Evolutionary conservation across 441 rosid genomes (phyloP), one percentile per base, ranked within the genome.

Genomic region (Erodium moschatum): DNA sequence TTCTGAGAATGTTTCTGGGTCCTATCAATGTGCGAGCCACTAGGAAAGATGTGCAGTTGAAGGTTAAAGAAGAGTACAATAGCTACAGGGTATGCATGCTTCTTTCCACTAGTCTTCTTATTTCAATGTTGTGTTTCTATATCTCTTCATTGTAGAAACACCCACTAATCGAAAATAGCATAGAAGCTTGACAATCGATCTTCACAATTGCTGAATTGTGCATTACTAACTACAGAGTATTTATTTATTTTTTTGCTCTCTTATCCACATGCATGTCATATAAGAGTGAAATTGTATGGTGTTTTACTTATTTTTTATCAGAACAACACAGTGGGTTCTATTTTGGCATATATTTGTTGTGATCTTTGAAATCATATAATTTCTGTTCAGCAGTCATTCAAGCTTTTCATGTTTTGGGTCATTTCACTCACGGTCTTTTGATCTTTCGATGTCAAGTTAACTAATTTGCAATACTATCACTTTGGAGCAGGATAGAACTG

Each of bases 51-150:
- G 84, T 94, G 54, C 97, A 88, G 66, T 83, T 89, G 81, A 94
- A 94, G 85, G 97, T 91, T 72, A 94, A 94, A 83, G 99, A 94
- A 81, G 99, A 94, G 79, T 94, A 94, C 83, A 94, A 91, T 80
- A 84, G 89, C 75, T 94, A 88, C 81, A 85, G 97, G 81, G 94
- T 88, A 67, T 10, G 88, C 79, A 21, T 71, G 6, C 12, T 61
- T 35, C 54, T 65, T 15, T 65, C n/a, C n/a, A n/a, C n/a, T 29
- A 29, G 4, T 24, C 27, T 2, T 2, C 9, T 42, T 27, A 2
- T 33, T 21, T 42, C 9, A 35, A 2, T 10, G 70, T 58, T 15
- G 31, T 20, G 66, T 1, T 8, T 19, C 21, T 13, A 2, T 19
- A 7, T 19, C 10, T 72, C 12, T 11, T 48, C 10, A 54, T 69